Evolutionary conservation across 257 asterid genomes (phyloP), one percentile per base, ranked within the genome.

Genomic region (Nicotiana tomentosiformis): DNA sequence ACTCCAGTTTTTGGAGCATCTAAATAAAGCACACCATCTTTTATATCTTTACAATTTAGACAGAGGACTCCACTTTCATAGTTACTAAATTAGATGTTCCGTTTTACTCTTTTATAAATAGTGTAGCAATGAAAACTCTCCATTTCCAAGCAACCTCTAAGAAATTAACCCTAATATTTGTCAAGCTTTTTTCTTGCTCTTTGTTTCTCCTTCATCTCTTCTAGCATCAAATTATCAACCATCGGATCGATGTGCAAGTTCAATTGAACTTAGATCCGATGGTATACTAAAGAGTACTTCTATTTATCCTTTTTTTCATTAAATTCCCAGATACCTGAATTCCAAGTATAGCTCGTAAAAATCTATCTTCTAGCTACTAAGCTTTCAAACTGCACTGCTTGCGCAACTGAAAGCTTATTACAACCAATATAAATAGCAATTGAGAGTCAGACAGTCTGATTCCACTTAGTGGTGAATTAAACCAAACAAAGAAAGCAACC

Each of bases 1-100:
- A 32, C 9, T 82, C 10, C 79, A 46, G 15, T 74, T 74, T 17
- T 7, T 72, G 39, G 79, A 69, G 84, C 84, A 82, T 82, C 81
- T 82, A 18, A 82, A 66, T 37, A 58, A 70, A 82, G 81, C 66
- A 43, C 64, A 57, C 32, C 72, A 56, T 37, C 72, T 70, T 82
- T 82, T 82, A 62, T 37, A 82, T 69, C 72, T 82, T 82, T 74
- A 49, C 39, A 46, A 26, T 6, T 74, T 49, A 74, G 62, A 49
- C 7, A 74, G 62, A 74, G 33, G 39, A 74, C 23, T 74, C 62
- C 80, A 74, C 62, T 74, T 74, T 49, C 62, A 74, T 46, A 58
- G 29, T 20, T 58, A n/a, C 26, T 12, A 43, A 43, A 43, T 43
- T 74, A 46, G 2, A 74, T 49, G 79, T 74, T 46, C 61, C 61